Conservation (phyloP, 2,329 filamentous ascomycete genomes). For the Mollisia scopiformis region DNA sequence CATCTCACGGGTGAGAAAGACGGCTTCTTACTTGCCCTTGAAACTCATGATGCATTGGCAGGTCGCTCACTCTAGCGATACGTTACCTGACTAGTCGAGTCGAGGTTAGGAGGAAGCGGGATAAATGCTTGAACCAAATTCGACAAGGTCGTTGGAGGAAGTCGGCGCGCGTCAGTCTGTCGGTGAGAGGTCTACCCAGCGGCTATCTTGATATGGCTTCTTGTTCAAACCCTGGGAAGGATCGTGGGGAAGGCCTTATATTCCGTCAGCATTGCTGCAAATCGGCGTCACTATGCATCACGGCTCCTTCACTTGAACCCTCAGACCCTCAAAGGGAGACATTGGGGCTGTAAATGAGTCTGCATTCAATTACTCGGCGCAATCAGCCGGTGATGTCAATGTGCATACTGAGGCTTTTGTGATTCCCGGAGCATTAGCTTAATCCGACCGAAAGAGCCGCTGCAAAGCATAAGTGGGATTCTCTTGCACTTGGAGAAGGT, state of each 20-base stretch:
- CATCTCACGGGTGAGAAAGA: not conserved
- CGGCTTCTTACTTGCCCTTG: not conserved
- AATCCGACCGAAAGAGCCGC: slow-evolving; percentile 13
- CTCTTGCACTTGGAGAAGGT: not conserved
- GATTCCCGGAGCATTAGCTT: slow-evolving; percentile 23
- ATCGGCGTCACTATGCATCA: slow-evolving; percentile 10
- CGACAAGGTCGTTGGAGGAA: not conserved
- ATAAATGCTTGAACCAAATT: not conserved
- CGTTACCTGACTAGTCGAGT: not conserved
- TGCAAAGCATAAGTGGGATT: not conserved
- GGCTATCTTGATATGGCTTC: not conserved
- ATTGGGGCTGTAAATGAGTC: not conserved
- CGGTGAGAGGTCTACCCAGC: slow-evolving; percentile 37
- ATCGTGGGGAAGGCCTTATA: slow-evolving; percentile 7
- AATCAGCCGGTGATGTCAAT: slow-evolving; percentile 30
- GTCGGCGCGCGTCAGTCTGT: slow-evolving; percentile 29
- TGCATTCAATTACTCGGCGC: not conserved
- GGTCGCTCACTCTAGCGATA: not conserved
- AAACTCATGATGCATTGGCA: slow-evolving; percentile 9
- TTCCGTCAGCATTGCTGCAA: slow-evolving; percentile 13
- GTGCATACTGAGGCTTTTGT: slow-evolving; percentile 21
- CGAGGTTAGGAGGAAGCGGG: not conserved
- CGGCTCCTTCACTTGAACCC: slow-evolving; percentile 11
- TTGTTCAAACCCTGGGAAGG: not conserved
- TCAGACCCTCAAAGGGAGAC: not conserved